Base-by-base conservation (phyloP, 495 filamentous ascomycete genomes). In the Penicillium turbatum region DNA sequence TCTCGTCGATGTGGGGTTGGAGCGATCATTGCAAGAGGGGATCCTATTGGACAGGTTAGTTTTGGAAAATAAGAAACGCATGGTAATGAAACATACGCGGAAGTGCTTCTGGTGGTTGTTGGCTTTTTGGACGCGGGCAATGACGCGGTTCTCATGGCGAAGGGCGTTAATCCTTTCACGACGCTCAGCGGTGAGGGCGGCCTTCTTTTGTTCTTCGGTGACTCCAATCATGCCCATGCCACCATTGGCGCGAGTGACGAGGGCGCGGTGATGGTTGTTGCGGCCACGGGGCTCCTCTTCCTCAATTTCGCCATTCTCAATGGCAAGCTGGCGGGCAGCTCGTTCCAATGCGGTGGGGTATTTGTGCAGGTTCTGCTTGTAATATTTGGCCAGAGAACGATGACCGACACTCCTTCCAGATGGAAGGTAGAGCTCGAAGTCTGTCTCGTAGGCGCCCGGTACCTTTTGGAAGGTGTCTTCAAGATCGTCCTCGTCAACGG, bases 351-450 rank as follows among this genome's bases (percentile, higher is more conserved):
- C 68, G 5, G 85, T 81, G 3, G 88, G 89, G 71, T 95, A 81
- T 68, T 78, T 86, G 74, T 89, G 86, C 31, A 97, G 75, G 71
- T 97, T 97, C 73, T 98, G 93, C 44, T 90, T 87, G 71, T 83
- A 98, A 71, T 96, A 97, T 47, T 78, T 81, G 54, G 86, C 84
- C 13, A 95, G 74, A 7, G 88, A 91, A 48, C 93, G 83, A 67
- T 97, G 95, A 37, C 93, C 93, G 32, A 90, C 91, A n/a, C 86
- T 86, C 51, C 86, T 82, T 30, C 93, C 93, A 15, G 86, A 88
- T 3, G 92, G 92, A n/a, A 98, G 82, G 65, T 97, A 89, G 15
- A 98, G 79, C 69, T 97, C 95, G 62, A 87, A 90, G 24, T 97
- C 93, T 53, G 90, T 86, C 60, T 92, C 84, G 69, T 89, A 96